phyloP scores from a whole-genome alignment of 192 early-diverging fungal species.

The Phlyctochytrium bullatum region DNA sequence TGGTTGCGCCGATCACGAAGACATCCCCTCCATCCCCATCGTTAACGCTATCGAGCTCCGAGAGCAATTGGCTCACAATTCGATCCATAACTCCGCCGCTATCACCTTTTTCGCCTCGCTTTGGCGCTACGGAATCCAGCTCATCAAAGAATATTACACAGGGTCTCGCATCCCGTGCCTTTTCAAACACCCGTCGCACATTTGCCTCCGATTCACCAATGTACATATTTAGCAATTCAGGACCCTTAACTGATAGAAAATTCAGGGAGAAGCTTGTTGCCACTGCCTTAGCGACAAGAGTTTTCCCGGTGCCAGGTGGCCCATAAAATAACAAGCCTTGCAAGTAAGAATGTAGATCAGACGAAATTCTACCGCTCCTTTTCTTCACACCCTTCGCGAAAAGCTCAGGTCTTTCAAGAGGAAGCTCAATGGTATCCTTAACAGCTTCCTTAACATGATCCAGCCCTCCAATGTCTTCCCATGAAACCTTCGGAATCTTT shows the following conservation, averaged over 20 bases:
- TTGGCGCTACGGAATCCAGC: slow-evolving; percentile 95
- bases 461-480: slow-evolving; percentile 97
- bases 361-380: slow-evolving; percentile 63
- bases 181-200: slow-evolving; percentile 92
- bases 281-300: slow-evolving; percentile 96
- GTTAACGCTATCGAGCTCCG: slow-evolving; percentile 92
- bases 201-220: slow-evolving; percentile 99
- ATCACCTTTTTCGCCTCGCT: slow-evolving; percentile 97
- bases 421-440: slow-evolving; percentile 93
- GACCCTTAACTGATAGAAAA: slow-evolving; percentile 98
- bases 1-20: slow-evolving; percentile 99
- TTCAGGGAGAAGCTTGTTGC: slow-evolving; percentile 97
- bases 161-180: slow-evolving; percentile 93
- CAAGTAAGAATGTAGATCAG: slow-evolving; percentile 1
- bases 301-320: slow-evolving; percentile 98
- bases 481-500: slow-evolving; percentile 92
- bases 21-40: slow-evolving; percentile 57
- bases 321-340: slow-evolving; percentile 83
- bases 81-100: slow-evolving; percentile 99
- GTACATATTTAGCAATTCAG: slow-evolving; percentile 92
- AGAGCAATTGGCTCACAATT: slow-evolving; percentile 93
- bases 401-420: slow-evolving; percentile 92
- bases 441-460: slow-evolving; percentile 90
- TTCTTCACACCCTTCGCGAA: slow-evolving; percentile 95
- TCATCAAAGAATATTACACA: slow-evolving; percentile 99